A percentile compares a stretch with the other conserved stretches of the same genome.
Conservation (phyloP, 768 basidiomycete species). For the Sarcomyxa edulis region DNA sequence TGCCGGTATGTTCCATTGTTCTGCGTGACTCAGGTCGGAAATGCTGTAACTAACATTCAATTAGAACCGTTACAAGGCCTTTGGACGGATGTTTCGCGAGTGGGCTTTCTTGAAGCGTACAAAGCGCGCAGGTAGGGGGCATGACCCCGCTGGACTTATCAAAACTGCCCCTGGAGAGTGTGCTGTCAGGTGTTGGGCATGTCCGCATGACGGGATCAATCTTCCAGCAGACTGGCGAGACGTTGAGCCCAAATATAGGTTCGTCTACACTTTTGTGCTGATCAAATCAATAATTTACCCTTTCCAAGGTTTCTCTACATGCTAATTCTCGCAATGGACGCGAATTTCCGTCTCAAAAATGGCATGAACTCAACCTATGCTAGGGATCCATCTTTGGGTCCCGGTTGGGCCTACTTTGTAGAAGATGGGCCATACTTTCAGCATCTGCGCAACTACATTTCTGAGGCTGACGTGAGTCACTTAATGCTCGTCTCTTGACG, state of each 20-base stretch:
- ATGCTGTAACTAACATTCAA: neutral
- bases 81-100: constrained; percentile 6
- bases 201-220: constrained; percentile 10
- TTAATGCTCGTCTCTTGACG: neutral
- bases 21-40: neutral
- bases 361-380: constrained; percentile 13
- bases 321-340: constrained; percentile 18
- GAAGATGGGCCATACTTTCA: constrained; percentile 11
- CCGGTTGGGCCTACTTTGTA: constrained; percentile 17
- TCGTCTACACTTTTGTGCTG: neutral
- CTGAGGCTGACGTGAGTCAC: constrained; percentile 1
- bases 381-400: constrained; percentile 13
- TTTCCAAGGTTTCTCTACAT: constrained; percentile 7
- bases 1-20: constrained; percentile 6
- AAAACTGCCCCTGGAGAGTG: constrained; percentile 4
- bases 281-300: neutral
- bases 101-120: constrained; percentile 3
- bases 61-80: constrained; percentile 8
- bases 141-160: neutral
- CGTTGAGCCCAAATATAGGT: neutral
- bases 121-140: constrained; percentile 9
- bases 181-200: constrained; percentile 13
- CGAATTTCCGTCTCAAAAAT: constrained; percentile 21
- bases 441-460: constrained; percentile 7
- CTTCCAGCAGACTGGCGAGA: constrained; percentile 11